A percentile compares a stretch with the other conserved stretches of the same genome.
These are phyloP conservation scores for Talaromyces islandicus DNA, from an alignment of 2,329 filamentous ascomycete species.

Conservation along the genomic window DNA sequence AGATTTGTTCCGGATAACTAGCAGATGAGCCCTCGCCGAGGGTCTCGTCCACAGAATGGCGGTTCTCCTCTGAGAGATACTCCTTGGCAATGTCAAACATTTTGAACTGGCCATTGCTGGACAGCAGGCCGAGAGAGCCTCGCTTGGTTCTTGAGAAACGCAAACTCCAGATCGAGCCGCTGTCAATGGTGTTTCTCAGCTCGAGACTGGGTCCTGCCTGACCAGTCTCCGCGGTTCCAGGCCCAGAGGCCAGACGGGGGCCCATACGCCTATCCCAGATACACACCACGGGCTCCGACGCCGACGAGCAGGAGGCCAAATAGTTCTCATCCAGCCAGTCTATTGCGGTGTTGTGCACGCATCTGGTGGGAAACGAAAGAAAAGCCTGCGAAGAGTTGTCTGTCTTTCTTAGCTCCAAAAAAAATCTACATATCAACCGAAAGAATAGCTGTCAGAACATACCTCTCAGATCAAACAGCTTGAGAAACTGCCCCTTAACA, in stretches of 20 bases:
- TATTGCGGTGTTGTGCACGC: constrained; percentile 59
- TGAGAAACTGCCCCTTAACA: constrained; percentile 54
- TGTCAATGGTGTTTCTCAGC: constrained; percentile 49
- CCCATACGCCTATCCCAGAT: constrained; percentile 57
- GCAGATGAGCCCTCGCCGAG: constrained; percentile 35
- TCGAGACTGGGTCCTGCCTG: constrained; percentile 51
- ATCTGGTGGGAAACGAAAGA: constrained; percentile 50
- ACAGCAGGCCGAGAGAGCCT: constrained; percentile 53
- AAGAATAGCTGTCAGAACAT: constrained; percentile 15
- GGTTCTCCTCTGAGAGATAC: constrained; percentile 34
- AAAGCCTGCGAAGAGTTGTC: constrained; percentile 34
- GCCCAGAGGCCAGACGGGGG: constrained; percentile 29
- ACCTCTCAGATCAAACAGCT: constrained; percentile 60
- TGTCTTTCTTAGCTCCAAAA: constrained; percentile 12
- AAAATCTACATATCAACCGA: not conserved
- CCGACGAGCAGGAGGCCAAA: constrained; percentile 52
- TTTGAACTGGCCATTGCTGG: constrained; percentile 55
- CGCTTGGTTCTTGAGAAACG: constrained; percentile 55
- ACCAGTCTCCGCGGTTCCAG: constrained; percentile 27
- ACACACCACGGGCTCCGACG: constrained; percentile 53
- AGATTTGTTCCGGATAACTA: constrained; percentile 38
- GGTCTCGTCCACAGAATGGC: constrained; percentile 33
- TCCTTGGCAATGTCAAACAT: constrained; percentile 51
- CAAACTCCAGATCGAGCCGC: constrained; percentile 55
- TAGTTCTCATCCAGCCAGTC: constrained; percentile 61